Evolutionary conservation across 306 rosid species (phyloP).

Genomic region (Ceratonia siliqua): DNA sequence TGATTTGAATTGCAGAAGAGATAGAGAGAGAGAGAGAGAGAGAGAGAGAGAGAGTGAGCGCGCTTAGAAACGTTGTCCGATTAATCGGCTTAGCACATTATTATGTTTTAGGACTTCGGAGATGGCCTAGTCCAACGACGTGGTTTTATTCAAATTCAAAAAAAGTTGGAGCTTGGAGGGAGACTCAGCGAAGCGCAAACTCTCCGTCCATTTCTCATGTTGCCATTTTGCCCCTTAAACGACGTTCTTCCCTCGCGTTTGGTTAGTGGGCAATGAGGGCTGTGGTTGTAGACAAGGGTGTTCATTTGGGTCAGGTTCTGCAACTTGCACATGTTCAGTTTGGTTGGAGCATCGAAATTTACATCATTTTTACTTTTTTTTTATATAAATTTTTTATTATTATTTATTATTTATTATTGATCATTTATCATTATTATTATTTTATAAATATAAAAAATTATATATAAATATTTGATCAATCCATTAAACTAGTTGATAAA

Average conservation of each 20-base stretch:
- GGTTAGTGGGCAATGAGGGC: too few species aligned
- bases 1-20: slow-evolving; percentile 38
- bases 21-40: not conserved
- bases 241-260: slow-evolving; percentile 3
- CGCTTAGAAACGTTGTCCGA: slow-evolving; percentile 26
- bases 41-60: slow-evolving; percentile 36
- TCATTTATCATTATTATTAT: too few species aligned
- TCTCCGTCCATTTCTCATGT: not conserved
- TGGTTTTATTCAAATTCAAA: slow-evolving; percentile 47
- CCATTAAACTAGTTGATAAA: too few species aligned
- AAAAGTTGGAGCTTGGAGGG: slow-evolving; percentile 3
- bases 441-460: too few species aligned
- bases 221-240: not conserved
- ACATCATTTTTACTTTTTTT: too few species aligned
- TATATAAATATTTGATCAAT: too few species aligned
- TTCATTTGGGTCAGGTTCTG: too few species aligned
- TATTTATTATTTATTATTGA: too few species aligned
- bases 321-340: too few species aligned
- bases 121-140: slow-evolving; percentile 14
- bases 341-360: too few species aligned
- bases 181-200: not conserved
- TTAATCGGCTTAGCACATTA: not conserved
- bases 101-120: not conserved
- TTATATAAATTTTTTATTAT: too few species aligned
- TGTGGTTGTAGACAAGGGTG: too few species aligned